phyloP scores from a whole-genome alignment of 73 alveolate genomes.

The Paramecium pentaurelia region DNA sequence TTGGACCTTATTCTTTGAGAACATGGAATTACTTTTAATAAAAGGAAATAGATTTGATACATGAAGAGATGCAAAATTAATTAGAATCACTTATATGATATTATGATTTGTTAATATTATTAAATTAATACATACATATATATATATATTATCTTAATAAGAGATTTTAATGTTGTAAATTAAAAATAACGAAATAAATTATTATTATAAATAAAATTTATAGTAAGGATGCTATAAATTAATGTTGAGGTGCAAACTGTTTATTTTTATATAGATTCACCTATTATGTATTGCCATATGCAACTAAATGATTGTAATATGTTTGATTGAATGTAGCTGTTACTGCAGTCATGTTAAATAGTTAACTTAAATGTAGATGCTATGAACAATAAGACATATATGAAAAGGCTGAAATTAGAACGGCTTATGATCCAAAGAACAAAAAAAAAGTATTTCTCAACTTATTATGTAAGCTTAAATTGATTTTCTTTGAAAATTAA shows the following conservation, averaged over 20 bases:
- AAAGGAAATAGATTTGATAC: not conserved
- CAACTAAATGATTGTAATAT: not conserved
- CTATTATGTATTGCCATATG: not conserved
- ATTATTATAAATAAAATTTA: not conserved
- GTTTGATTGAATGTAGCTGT: not conserved
- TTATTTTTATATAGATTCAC: not conserved
- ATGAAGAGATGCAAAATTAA: conserved; percentile 7
- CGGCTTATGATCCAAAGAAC: not conserved
- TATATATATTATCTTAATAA: not conserved
- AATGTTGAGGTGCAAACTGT: not conserved
- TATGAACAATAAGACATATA: not conserved
- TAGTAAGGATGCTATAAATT: not conserved
- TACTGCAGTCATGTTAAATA: not conserved
- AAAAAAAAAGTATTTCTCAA: not conserved
- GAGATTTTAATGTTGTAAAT: not conserved
- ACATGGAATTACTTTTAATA: conserved; percentile 11
- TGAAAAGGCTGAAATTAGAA: not conserved
- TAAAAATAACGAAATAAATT: not conserved
- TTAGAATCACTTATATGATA: not conserved
- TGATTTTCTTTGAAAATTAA: not conserved
- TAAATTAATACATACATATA: not conserved
- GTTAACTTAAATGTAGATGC: not conserved
- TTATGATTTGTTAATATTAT: not conserved
- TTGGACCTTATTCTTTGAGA: conserved; percentile 9
- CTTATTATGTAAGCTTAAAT: not conserved